Evolutionary conservation across 805 yeast species (phyloP), one percentile per base, ranked within the genome.

Genomic region (Saccharomycopsis amapae): DNA sequence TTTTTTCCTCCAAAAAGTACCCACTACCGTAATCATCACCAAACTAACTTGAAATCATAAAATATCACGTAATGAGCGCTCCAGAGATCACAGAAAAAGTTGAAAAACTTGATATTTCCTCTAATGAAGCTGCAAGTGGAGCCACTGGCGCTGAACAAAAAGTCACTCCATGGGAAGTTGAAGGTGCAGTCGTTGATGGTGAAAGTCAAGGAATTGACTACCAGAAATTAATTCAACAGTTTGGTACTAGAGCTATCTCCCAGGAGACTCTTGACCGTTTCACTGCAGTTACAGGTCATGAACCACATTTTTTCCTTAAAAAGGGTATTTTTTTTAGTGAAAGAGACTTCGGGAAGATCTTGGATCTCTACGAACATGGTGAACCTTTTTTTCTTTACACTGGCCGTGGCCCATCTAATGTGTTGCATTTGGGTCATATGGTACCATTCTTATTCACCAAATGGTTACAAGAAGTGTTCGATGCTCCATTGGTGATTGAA

Each of bases 91-190:
- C 26, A 6, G n/a, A 28, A 32, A 39, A 39, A 23, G 26, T 38
- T 17, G 46, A 43, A 15, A 18, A 37, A 19, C 22, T 43, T 18
- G 33, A 37, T 15, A 42, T 35, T 35, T 5, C 10, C 20, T 7
- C n/a, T 25, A 12, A 34, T 10, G n/a, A n/a, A n/a, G n/a, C n/a
- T n/a, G n/a, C n/a, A n/a, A n/a, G n/a, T n/a, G n/a, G n/a, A n/a
- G n/a, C n/a, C n/a, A n/a, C 17, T 7, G 22, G 34, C 5, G 48
- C 30, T 31, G 79, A 72, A 47, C 89, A 81, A 60, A 71, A 68
- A 30, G 72, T 84, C 50, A 93, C 98, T 1, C 98, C 98, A 40
- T 93, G 98, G 98, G 98, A 93, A 62, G 98, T 93, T 25, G 96
- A 85, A 65, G 98, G 97, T 48, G 97, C 97, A 2, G 94, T 90